phyloP scores from a whole-genome alignment of 2,329 filamentous ascomycete genomes.

The Cryphonectria radicalis region DNA sequence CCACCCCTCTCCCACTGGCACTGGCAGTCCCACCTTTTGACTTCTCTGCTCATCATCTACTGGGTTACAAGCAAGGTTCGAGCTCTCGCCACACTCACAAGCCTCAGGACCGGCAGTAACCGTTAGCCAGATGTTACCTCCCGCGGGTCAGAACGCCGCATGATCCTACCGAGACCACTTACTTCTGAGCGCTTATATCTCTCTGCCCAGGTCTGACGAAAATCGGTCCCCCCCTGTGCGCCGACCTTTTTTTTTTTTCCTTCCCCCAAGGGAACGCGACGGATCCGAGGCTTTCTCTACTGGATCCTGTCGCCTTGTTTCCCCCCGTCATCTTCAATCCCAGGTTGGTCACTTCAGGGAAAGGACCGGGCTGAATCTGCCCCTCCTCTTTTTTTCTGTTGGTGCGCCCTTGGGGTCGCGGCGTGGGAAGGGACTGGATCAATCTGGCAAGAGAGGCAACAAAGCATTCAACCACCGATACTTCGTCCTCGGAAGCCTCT shows the following conservation, averaged over 20 bases:
- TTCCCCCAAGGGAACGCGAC: background rate
- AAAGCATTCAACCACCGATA: background rate
- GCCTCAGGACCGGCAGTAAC: slow-evolving; percentile 26
- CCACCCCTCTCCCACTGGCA: background rate
- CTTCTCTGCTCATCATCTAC: background rate
- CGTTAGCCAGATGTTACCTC: slow-evolving; percentile 24
- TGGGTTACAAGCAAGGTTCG: background rate
- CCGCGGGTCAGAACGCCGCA: slow-evolving; percentile 24
- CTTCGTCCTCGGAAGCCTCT: background rate
- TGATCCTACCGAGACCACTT: slow-evolving; percentile 4
- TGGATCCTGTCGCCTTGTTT: background rate
- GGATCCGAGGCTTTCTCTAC: background rate
- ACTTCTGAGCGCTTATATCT: slow-evolving; percentile 1
- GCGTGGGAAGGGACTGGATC: background rate
- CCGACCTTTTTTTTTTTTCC: background rate
- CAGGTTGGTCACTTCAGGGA: background rate
- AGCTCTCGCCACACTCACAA: slow-evolving; percentile 29
- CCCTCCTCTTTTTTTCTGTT: background rate
- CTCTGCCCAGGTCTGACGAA: background rate
- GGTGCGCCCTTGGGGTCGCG: slow-evolving; percentile 6
- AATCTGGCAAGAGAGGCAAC: background rate
- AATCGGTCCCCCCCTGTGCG: slow-evolving; percentile 5
- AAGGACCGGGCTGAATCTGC: background rate
- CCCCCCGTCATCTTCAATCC: background rate
- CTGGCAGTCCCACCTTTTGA: slow-evolving; percentile 7